phyloP scores from a whole-genome alignment of 768 basidiomycete species.

The Russula sp. region DNA sequence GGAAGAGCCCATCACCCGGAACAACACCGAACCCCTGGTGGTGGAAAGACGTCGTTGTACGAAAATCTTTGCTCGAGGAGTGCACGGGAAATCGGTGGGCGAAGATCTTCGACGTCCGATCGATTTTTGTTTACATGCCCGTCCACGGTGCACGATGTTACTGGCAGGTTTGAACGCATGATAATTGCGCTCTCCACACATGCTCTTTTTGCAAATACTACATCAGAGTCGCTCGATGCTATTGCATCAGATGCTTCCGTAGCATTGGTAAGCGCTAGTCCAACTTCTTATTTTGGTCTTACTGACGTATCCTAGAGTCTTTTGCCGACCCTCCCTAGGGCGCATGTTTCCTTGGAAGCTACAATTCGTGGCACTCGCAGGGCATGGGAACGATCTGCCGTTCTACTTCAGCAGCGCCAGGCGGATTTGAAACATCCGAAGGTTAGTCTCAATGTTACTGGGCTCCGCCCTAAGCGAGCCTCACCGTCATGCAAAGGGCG shows the following conservation, averaged over 20 bases:
- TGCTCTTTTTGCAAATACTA: slow-evolving; percentile 34
- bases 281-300: neutral
- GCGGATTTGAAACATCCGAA: slow-evolving; percentile 27
- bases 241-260: slow-evolving; percentile 12
- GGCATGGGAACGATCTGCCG: slow-evolving; percentile 35
- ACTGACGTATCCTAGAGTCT: slow-evolving; percentile 21
- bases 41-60: slow-evolving; percentile 52
- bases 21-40: slow-evolving; percentile 32
- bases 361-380: slow-evolving; percentile 29
- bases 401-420: slow-evolving; percentile 30
- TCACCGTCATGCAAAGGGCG: slow-evolving; percentile 2
- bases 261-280: slow-evolving; percentile 1
- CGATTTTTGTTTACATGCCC: slow-evolving; percentile 2
- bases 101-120: neutral
- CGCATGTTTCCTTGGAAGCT: slow-evolving; percentile 31
- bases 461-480: slow-evolving; percentile 5
- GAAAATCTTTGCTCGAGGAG: slow-evolving; percentile 50
- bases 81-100: slow-evolving; percentile 44
- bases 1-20: slow-evolving; percentile 11
- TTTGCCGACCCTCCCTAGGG: slow-evolving; percentile 30
- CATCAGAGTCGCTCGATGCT: slow-evolving; percentile 15
- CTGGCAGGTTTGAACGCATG: slow-evolving; percentile 43
- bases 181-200: slow-evolving; percentile 47
- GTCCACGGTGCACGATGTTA: slow-evolving; percentile 1
- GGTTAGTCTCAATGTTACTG: slow-evolving; percentile 20